Evolutionary conservation across 164 flowering plant species (phyloP).

Genomic region (Litsea cubeba): DNA sequence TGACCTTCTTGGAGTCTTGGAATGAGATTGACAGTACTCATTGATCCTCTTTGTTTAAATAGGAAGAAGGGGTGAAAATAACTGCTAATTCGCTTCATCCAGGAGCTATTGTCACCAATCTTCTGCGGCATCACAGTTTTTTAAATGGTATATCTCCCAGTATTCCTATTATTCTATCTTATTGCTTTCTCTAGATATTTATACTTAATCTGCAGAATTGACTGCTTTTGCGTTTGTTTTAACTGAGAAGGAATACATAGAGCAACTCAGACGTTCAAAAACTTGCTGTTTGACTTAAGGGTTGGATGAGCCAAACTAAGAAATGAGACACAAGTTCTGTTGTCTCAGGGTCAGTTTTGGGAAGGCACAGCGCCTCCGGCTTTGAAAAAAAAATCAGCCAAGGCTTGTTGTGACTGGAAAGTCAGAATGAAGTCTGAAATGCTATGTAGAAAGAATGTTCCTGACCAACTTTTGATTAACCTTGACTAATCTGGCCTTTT

Average conservation of each 20-base stretch:
- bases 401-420: too few species aligned
- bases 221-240: neutral
- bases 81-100: constrained; percentile 58
- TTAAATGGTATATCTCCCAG: constrained; percentile 30
- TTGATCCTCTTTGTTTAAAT: constrained; percentile 10
- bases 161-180: neutral
- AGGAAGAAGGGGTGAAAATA: constrained; percentile 57
- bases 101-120: constrained; percentile 44
- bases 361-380: neutral
- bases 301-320: neutral
- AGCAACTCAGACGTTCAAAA: neutral
- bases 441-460: too few species aligned
- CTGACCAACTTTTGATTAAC: too few species aligned
- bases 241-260: neutral
- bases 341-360: neutral
- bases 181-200: neutral
- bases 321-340: neutral
- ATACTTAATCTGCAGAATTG: neutral
- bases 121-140: constrained; percentile 29
- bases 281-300: neutral
- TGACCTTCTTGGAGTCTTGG: neutral
- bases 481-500: too few species aligned
- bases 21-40: neutral
- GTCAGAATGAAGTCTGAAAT: too few species aligned
- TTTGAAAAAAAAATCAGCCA: neutral